Conservation (phyloP, 352 stramenopile species). For the Phytophthora citrophthora region DNA sequence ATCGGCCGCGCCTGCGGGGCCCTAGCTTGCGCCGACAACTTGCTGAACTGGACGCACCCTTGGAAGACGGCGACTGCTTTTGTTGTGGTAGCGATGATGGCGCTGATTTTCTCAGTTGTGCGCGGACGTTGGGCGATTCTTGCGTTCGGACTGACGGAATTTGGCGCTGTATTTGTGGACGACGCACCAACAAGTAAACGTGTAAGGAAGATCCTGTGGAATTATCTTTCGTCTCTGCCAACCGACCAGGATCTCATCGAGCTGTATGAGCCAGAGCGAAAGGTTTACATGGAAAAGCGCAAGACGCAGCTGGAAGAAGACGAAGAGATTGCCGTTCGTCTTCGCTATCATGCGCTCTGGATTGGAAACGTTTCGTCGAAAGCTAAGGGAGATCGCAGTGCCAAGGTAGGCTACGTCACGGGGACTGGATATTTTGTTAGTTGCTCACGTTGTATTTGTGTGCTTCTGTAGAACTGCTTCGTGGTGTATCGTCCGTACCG, state of each 20-base stretch:
- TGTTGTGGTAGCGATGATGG: slow-evolving; percentile 45
- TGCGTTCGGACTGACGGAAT: slow-evolving; percentile 77
- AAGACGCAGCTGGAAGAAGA: slow-evolving; percentile 56
- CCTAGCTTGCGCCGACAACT: slow-evolving; percentile 76
- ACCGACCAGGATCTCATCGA: slow-evolving; percentile 85
- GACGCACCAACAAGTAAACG: slow-evolving; percentile 82
- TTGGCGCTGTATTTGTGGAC: slow-evolving; percentile 77
- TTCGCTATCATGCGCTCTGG: slow-evolving; percentile 81
- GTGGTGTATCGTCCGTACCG: slow-evolving; percentile 72
- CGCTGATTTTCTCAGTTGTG: slow-evolving; percentile 71
- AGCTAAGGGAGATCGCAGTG: slow-evolving; percentile 62
- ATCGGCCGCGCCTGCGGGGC: slow-evolving; percentile 77
- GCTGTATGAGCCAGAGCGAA: slow-evolving; percentile 69
- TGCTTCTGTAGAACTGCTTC: slow-evolving; percentile 48
- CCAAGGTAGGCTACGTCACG: slow-evolving; percentile 51
- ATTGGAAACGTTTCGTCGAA: slow-evolving; percentile 67
- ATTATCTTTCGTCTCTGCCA: slow-evolving; percentile 80
- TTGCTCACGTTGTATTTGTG: slow-evolving; percentile 14
- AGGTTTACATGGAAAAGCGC: slow-evolving; percentile 64
- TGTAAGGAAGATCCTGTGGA: slow-evolving; percentile 81
- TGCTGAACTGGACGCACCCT: slow-evolving; percentile 89
- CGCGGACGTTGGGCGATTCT: slow-evolving; percentile 79
- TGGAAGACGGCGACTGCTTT: slow-evolving; percentile 85
- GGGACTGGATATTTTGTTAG: not conserved
- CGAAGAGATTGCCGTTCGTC: slow-evolving; percentile 43